Conservation (phyloP, 192 early-diverging fungal genomes). For the Backusella tuberculispora region DNA sequence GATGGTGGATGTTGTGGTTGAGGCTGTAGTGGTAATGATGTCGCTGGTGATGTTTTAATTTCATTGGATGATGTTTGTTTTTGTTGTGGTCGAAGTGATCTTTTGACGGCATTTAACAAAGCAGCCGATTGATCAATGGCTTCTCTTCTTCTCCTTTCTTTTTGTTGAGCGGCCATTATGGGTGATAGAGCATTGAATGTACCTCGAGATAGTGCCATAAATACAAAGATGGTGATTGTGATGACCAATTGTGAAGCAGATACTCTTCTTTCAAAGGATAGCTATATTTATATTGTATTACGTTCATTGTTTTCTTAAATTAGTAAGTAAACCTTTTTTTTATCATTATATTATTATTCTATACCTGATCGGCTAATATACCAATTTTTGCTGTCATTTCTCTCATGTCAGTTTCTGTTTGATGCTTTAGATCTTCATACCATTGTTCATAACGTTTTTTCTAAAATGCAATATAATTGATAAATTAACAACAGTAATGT, state of each 20-base stretch:
- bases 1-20: too few species aligned
- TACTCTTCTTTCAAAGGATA: conserved; percentile 50
- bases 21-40: background rate
- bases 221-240: conserved; percentile 40
- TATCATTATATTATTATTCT: background rate
- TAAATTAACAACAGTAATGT: background rate
- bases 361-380: conserved; percentile 49
- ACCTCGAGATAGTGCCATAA: conserved; percentile 46
- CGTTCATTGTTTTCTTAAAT: background rate
- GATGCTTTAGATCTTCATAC: conserved; percentile 45
- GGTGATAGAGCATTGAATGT: conserved; percentile 41
- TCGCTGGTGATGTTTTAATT: background rate
- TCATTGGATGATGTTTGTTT: background rate
- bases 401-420: conserved; percentile 43
- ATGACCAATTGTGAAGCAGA: conserved; percentile 43
- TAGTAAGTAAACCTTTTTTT: background rate
- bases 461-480: conserved; percentile 19
- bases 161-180: conserved; percentile 38
- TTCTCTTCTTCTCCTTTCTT: conserved; percentile 35
- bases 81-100: conserved; percentile 1
- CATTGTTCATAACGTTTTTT: conserved; percentile 54
- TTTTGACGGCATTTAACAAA: background rate
- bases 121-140: conserved; percentile 15
- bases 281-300: conserved; percentile 19
- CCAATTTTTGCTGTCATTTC: conserved; percentile 48